Base-by-base conservation (phyloP, 495 filamentous ascomycete genomes). In the Terfezia claveryi region DNA sequence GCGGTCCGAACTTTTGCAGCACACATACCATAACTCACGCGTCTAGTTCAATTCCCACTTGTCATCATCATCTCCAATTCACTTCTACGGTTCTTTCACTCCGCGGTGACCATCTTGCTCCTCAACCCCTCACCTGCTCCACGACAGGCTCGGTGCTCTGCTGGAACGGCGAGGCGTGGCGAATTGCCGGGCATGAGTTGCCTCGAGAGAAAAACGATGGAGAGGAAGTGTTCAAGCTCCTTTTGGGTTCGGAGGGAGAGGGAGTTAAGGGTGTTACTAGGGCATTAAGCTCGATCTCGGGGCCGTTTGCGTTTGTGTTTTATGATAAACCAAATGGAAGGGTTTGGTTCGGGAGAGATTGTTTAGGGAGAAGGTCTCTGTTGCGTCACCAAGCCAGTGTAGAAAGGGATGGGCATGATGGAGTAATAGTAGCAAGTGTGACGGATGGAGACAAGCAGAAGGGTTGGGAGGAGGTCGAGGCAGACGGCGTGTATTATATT, bases 121-220 rank as follows among this genome's bases (percentile, higher is more conserved):
- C 67, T 12, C 91, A 99, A 61, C 91, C 91, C 0, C 74, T 93
- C 17, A 67, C 73, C 41, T 79, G 85, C 60, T 16, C 59, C 5
- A 56, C 59, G 2, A 76, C 73, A n/a, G 74, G 74, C 17, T 89
- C 83, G 9, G 71, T 85, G 11, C 73, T 99, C 14, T 95, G 89
- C 73, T 99, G 91, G 89, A 96, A 96, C 61, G 91, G 91, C n/a
- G 91, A 99, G 65, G 92, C 87, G 9, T 99, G 91, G 91, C 80
- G 74, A 53, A 74, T 93, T 54, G 69, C 87, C 23, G 58, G 62
- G 23, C 4, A 17, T 12, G 50, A 51, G 16, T 11, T 51, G 6
- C n/a, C n/a, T 12, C 50, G 50, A 27, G 50, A 27, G 16, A 79
- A 76, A 38, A 95, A 93, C 66, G 91, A 99, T 65, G 82, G 83